These are phyloP conservation scores for Ophiobolus disseminans DNA, from an alignment of 2,329 filamentous ascomycete genomes.

Conservation along the genomic window DNA sequence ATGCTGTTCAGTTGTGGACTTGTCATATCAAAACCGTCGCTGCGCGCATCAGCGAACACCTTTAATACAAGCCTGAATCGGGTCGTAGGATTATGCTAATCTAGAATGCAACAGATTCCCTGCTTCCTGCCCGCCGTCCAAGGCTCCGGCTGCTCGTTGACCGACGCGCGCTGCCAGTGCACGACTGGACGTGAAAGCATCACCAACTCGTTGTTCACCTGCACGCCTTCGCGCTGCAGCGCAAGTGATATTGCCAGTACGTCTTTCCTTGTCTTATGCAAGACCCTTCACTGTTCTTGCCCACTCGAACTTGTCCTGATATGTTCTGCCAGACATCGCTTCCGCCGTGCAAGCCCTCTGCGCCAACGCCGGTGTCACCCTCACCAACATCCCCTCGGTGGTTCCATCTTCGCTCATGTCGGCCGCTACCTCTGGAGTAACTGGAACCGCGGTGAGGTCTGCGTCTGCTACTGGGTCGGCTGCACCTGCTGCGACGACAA, in stretches of 20 bases:
- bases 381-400: slow-evolving; percentile 30
- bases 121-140: slow-evolving; percentile 59
- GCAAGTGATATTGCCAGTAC: slow-evolving; percentile 49
- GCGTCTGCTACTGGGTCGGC: slow-evolving; percentile 8
- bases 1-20: not conserved
- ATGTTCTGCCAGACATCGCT: slow-evolving; percentile 18
- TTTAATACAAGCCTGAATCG: too few relatives aligned
- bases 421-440: slow-evolving; percentile 5
- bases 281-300: not conserved
- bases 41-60: too few relatives aligned
- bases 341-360: slow-evolving; percentile 40
- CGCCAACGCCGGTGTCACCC: slow-evolving; percentile 31
- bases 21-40: not conserved
- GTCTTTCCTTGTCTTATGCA: slow-evolving; percentile 17
- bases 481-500: slow-evolving; percentile 14
- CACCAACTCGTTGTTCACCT: slow-evolving; percentile 49
- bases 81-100: too few relatives aligned
- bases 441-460: not conserved
- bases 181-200: slow-evolving; percentile 50
- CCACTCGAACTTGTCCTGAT: too few relatives aligned
- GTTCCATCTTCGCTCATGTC: slow-evolving; percentile 10
- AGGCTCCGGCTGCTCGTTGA: slow-evolving; percentile 55
- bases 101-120: slow-evolving; percentile 45
- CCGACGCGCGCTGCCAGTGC: slow-evolving; percentile 62
- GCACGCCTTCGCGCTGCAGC: slow-evolving; percentile 49